A percentile compares a stretch with the other conserved stretches of the same genome.
Evolutionary conservation across 306 rosid genomes (phyloP).

Genomic region (Casuarina equisetifolia): DNA sequence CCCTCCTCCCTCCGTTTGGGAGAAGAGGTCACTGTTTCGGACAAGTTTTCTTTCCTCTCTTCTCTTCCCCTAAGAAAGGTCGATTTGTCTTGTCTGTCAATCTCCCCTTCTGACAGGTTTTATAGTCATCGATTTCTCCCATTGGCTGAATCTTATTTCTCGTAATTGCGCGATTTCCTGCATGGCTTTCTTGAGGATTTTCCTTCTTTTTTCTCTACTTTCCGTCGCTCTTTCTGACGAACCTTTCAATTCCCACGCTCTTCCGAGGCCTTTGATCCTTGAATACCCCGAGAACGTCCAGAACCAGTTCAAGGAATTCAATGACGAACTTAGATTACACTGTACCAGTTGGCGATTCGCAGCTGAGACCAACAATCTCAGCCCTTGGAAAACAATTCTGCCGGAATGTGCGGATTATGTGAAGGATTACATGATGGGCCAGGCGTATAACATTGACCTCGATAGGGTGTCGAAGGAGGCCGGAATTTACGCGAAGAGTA

Average conservation of each 20-base stretch:
- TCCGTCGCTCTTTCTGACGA: slow-evolving; percentile 44
- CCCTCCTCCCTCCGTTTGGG: neutral
- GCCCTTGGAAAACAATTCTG: slow-evolving; percentile 70
- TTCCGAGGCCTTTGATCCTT: slow-evolving; percentile 56
- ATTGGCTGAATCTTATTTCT: slow-evolving; percentile 5
- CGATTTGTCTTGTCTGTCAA: neutral
- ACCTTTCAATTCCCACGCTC: slow-evolving; percentile 35
- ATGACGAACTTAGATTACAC: slow-evolving; percentile 40
- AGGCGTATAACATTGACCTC: slow-evolving; percentile 52
- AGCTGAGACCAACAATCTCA: slow-evolving; percentile 73
- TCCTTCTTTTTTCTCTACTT: slow-evolving; percentile 37
- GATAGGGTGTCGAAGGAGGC: slow-evolving; percentile 66
- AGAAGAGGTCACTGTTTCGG: slow-evolving; percentile 12
- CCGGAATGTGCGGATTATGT: slow-evolving; percentile 64
- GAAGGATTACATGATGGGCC: slow-evolving; percentile 57
- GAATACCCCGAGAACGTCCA: slow-evolving; percentile 42
- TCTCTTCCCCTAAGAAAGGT: neutral
- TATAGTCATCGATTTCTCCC: neutral
- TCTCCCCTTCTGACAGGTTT: neutral
- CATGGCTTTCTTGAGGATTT: slow-evolving; percentile 34
- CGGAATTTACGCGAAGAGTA: slow-evolving; percentile 46
- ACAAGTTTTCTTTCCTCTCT: slow-evolving; percentile 1
- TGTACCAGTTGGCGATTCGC: slow-evolving; percentile 85
- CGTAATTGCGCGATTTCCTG: neutral
- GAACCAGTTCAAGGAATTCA: slow-evolving; percentile 22